Base-by-base conservation (phyloP, 768 basidiomycete species). In the Tricholoma terreum region DNA sequence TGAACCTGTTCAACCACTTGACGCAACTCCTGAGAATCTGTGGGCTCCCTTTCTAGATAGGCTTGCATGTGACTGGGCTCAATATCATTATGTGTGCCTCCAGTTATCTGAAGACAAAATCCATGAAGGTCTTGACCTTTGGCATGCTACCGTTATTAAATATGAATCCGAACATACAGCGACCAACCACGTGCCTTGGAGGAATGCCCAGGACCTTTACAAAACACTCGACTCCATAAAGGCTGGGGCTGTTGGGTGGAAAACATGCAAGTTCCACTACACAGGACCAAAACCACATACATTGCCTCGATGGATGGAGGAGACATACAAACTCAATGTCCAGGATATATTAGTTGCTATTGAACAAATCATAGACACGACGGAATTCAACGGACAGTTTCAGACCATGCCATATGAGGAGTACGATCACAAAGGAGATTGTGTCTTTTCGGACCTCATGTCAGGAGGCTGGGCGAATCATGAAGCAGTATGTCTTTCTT, bases 401-500 rank as follows among this genome's bases (percentile, higher is more conserved):
- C 50, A 62, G n/a, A 35, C 34, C 14, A 48, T 27, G n/a, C 62
- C 62, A 0, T 65, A 55, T 43, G 21, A 35, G 1, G 45, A 65
- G 51, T 65, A 22, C 31, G 46, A 63, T 45, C 21, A 34, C 9
- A 51, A 50, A 2, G 56, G 48, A 5, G 42, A 62, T 30, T 62
- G 60, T 9, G 55, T 76, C 72, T 70, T 71, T 67, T 68, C 62
- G 1, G 67, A 75, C 53, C 43, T 75, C 0, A 74, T 77, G 72
- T 75, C 74, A 0, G 74, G 65, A 9, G 55, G 71, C 54, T 76
- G 74, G 74, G 67, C 69, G 7, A 71, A 63, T 61, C 59, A 59
- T 11, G 61, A 76, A 61, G 70, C 73, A 14, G 76, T 76, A 61
- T 15, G 66, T 60, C 58, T 54, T 52, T 19, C 50, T 21, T 53